phyloP scores from a whole-genome alignment of 192 early-diverging fungal species.

The Entrophospora sp. region DNA sequence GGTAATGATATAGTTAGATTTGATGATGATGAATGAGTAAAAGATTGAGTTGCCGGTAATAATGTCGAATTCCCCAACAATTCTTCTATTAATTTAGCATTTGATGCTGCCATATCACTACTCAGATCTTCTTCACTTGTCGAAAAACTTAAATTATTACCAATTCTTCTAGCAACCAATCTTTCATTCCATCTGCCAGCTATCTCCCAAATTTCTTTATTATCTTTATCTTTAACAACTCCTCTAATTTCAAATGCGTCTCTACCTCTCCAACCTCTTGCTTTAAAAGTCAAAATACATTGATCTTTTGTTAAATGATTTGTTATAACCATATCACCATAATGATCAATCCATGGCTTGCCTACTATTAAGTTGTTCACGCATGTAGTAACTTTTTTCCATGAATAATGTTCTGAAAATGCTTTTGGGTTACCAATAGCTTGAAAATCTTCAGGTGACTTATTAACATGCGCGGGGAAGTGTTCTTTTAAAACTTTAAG shows the following conservation, averaged over 20 bases:
- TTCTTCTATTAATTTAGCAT: slow-evolving; percentile 24
- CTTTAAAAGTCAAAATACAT: slow-evolving; percentile 71
- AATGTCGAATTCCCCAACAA: not conserved
- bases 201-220: slow-evolving; percentile 49
- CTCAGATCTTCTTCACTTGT: slow-evolving; percentile 32
- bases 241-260: slow-evolving; percentile 56
- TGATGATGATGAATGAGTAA: not conserved
- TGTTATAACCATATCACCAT: slow-evolving; percentile 72
- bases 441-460: slow-evolving; percentile 21
- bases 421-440: slow-evolving; percentile 41
- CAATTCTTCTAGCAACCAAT: slow-evolving; percentile 45
- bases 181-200: slow-evolving; percentile 61
- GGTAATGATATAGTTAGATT: slow-evolving; percentile 9
- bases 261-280: slow-evolving; percentile 62
- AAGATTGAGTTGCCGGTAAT: too few species aligned
- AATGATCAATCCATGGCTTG: slow-evolving; percentile 75
- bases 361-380: slow-evolving; percentile 85
- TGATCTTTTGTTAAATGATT: slow-evolving; percentile 79
- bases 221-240: slow-evolving; percentile 38
- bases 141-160: slow-evolving; percentile 4
- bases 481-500: slow-evolving; percentile 58
- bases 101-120: slow-evolving; percentile 31
- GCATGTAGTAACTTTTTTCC: slow-evolving; percentile 80
- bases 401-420: slow-evolving; percentile 72
- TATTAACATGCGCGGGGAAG: slow-evolving; percentile 17